phyloP scores from a whole-genome alignment of 2,329 filamentous ascomycete genomes.

The Xylaria sp. region DNA sequence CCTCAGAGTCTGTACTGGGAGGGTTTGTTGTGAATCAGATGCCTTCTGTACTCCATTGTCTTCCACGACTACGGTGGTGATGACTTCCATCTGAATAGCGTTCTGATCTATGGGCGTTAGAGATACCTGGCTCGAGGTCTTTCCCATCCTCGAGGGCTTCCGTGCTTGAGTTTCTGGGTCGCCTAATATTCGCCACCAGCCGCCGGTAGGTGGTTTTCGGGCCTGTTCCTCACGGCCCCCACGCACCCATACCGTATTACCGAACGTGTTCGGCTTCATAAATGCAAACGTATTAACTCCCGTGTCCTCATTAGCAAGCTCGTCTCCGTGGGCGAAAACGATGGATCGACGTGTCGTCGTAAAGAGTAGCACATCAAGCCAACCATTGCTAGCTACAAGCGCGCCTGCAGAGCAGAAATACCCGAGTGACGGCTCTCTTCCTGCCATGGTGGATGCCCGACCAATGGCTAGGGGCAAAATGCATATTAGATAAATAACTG shows the following conservation, averaged over 20 bases:
- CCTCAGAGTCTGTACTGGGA: constrained; percentile 13
- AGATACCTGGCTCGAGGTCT: constrained; percentile 44
- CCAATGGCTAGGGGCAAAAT: constrained; percentile 73
- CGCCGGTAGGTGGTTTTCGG: constrained; percentile 33
- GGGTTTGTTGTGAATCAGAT: constrained; percentile 6
- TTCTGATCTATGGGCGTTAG: constrained; percentile 37
- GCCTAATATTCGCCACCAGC: constrained; percentile 40
- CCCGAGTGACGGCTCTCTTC: constrained; percentile 59
- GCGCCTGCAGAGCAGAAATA: constrained; percentile 70
- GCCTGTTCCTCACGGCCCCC: constrained; percentile 38
- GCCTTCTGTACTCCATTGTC: constrained; percentile 27
- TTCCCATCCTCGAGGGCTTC: constrained; percentile 28
- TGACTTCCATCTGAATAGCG: constrained; percentile 49
- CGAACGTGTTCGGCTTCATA: constrained; percentile 50
- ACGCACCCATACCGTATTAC: constrained; percentile 50
- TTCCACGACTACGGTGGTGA: constrained; percentile 48
- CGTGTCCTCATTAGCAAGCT: constrained; percentile 53
- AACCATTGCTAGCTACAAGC: constrained; percentile 68
- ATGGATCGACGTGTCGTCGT: constrained; percentile 64
- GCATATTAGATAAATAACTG: constrained; percentile 75
- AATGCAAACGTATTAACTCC: constrained; percentile 65
- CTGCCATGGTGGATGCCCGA: constrained; percentile 71
- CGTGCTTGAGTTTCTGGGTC: constrained; percentile 31
- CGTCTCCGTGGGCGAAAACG: constrained; percentile 55
- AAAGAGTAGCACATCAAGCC: constrained; percentile 66